Evolutionary conservation across 805 yeast genomes (phyloP).

Genomic region (Starmerella asiatica): DNA sequence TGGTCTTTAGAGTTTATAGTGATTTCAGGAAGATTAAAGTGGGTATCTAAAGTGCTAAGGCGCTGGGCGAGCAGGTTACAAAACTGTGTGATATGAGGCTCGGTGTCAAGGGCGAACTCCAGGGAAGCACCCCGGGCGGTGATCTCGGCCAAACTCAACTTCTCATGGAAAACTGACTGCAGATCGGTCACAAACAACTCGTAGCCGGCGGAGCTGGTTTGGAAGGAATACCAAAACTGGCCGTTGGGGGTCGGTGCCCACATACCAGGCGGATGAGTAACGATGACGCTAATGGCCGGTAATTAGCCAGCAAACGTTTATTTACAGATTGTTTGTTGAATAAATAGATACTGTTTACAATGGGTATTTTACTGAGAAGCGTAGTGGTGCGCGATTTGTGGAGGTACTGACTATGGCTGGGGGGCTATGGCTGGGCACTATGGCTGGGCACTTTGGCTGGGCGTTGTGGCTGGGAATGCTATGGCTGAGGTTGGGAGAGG

Average conservation of each 20-base stretch:
- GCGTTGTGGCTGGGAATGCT: too few species aligned
- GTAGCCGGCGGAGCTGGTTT: constrained; percentile 1
- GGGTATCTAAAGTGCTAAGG: neutral
- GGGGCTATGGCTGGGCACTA: too few species aligned
- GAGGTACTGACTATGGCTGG: too few species aligned
- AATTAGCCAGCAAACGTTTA: too few species aligned
- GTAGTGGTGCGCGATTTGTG: too few species aligned
- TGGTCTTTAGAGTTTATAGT: neutral
- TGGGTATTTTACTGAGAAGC: neutral
- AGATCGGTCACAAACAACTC: constrained; percentile 5
- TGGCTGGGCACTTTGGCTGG: too few species aligned
- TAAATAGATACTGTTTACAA: too few species aligned
- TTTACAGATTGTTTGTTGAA: too few species aligned
- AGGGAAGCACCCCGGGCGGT: constrained; percentile 5
- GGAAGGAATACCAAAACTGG: constrained; percentile 2
- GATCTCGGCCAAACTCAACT: constrained; percentile 1
- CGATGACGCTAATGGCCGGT: too few species aligned
- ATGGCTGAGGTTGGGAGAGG: too few species aligned
- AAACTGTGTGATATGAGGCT: constrained; percentile 2
- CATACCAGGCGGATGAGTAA: too few species aligned
- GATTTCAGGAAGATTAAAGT: neutral
- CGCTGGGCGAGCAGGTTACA: neutral
- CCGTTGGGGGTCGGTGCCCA: constrained; percentile 3
- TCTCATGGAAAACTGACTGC: constrained; percentile 1
- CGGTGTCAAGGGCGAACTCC: constrained; percentile 6